Conservation (phyloP, 164 flowering plant species). For the Dillenia turbinata region DNA sequence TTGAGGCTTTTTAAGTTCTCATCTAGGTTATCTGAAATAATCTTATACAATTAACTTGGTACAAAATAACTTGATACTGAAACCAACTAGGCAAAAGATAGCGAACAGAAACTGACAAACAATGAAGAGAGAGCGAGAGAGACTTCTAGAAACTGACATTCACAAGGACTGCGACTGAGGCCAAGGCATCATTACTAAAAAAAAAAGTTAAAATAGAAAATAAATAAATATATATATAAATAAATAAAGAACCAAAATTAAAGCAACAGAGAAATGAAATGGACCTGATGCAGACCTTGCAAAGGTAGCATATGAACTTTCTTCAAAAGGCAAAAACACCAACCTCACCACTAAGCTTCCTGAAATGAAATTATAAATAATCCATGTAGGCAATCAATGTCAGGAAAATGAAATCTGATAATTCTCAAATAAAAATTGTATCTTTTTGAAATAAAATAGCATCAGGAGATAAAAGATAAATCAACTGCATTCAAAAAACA, state of each 20-base stretch:
- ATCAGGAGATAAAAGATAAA: background rate
- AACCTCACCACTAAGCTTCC: conserved; percentile 95
- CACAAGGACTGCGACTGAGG: too few relatives aligned
- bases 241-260: background rate
- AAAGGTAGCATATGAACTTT: conserved; percentile 90
- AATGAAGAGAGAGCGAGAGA: too few relatives aligned
- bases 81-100: too few relatives aligned
- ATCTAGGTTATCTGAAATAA: too few relatives aligned
- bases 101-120: too few relatives aligned
- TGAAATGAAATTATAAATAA: conserved; percentile 19
- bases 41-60: too few relatives aligned
- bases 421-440: background rate
- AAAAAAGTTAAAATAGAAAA: background rate
- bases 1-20: too few relatives aligned
- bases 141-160: too few relatives aligned
- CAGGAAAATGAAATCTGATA: background rate
- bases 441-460: background rate
- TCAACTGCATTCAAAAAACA: too few relatives aligned
- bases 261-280: conserved; percentile 16
- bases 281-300: conserved; percentile 95
- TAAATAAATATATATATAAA: background rate
- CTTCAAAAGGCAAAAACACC: conserved; percentile 96
- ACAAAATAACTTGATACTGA: too few relatives aligned
- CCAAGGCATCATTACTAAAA: too few relatives aligned
- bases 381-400: background rate